A percentile compares a stretch with the other conserved stretches of the same genome.
phyloP scores from a whole-genome alignment of 1,139 yeast species.

The Yamadazyma spencermartinsiae region DNA sequence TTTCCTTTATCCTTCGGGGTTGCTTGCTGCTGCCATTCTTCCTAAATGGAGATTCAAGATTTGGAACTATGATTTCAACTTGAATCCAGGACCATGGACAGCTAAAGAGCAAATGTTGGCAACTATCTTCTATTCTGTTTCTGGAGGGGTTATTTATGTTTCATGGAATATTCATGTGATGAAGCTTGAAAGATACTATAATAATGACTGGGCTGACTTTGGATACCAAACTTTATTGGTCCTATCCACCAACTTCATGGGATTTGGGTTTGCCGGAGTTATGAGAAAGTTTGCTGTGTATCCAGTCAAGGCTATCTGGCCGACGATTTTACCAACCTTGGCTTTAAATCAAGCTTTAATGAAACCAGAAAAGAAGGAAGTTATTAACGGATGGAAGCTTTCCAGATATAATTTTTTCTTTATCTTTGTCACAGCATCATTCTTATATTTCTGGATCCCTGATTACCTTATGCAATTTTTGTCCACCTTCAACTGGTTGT shows the following conservation, averaged over 20 bases:
- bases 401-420: constrained; percentile 40
- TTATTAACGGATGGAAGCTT: constrained; percentile 40
- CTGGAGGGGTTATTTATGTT: constrained; percentile 43
- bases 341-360: constrained; percentile 44
- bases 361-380: constrained; percentile 28
- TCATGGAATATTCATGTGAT: constrained; percentile 44
- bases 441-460: constrained; percentile 44
- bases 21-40: constrained; percentile 21
- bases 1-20: constrained; percentile 28
- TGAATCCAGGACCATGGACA: constrained; percentile 54
- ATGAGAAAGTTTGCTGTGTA: constrained; percentile 44
- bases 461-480: constrained; percentile 38
- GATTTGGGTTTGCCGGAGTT: constrained; percentile 46
- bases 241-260: constrained; percentile 42
- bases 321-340: constrained; percentile 43
- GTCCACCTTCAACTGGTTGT: constrained; percentile 46
- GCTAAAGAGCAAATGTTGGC: constrained; percentile 64
- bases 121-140: constrained; percentile 44
- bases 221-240: constrained; percentile 38
- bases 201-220: constrained; percentile 43
- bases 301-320: constrained; percentile 46
- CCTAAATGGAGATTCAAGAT: constrained; percentile 35
- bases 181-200: constrained; percentile 41
- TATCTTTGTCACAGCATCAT: constrained; percentile 29
- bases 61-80: constrained; percentile 23